Evolutionary conservation across 371 early-diverging fungal species (phyloP), one percentile per base, ranked within the genome.

Genomic region (Actinomortierella wolfii): DNA sequence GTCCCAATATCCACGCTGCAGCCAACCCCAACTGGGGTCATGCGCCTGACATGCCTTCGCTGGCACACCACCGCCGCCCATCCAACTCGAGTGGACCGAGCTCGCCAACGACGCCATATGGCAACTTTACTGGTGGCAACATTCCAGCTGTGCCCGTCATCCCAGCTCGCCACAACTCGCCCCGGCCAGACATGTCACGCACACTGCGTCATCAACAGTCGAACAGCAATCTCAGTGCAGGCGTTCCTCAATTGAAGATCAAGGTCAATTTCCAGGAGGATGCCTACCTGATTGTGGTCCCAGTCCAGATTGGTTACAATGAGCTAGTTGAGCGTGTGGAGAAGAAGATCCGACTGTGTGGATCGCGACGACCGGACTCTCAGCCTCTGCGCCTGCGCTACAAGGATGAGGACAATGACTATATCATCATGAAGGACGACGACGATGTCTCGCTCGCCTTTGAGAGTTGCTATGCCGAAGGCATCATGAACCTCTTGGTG

Each of bases 381-480:
- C 52, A 74, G 65, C 60, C 80, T n/a, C 62, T 96, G 23, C 84
- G 89, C 42, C 83, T 96, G 45, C 88, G 91, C 59, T 97, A 96
- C 74, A 86, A 86, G 67, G 97, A 97, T 70, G 96, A 96, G 76
- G 97, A 96, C 63, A 90, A 92, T 40, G 96, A 97, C 68, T 82
- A 85, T 61, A 88, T 96, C 28, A 88, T 87, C 29, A 89, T 97
- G 67, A 89, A 89, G 61, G 89, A 88, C 11, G 93, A 96, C 64
- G 96, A 94, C 40, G 98, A 97, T 71, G 91, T 97, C 17, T 88
- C 84, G 47, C 80, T 96, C 88, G 96, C 97, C 8, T 93, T 96
- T 81, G 95, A 94, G 70, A 83, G 86, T 43, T 82, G 89, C 18
- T 60, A 61, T 46, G 57, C 78, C 13, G 76, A 73, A 1, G 74